phyloP scores from a whole-genome alignment of 805 yeast genomes.

The Nakazawaea wickerhamii region DNA sequence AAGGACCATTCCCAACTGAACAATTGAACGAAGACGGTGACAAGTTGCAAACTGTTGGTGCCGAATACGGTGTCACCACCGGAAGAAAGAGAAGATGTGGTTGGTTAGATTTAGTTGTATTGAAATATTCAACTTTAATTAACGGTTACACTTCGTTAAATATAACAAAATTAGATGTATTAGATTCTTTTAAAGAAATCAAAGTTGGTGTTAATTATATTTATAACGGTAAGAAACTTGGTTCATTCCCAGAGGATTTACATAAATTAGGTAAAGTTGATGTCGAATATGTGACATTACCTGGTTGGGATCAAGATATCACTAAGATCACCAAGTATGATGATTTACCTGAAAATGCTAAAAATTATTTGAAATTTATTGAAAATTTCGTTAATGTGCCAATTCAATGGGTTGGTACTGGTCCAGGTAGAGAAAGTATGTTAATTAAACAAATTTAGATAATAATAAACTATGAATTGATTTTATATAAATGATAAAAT shows the following conservation, averaged over 20 bases:
- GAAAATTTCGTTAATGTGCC: slow-evolving; percentile 83
- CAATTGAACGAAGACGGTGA: slow-evolving; percentile 87
- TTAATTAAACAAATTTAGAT: slow-evolving; percentile 43
- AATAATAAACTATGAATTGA: too few species aligned
- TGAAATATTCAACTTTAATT: slow-evolving; percentile 84
- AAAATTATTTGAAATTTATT: slow-evolving; percentile 76
- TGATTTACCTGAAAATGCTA: slow-evolving; percentile 84
- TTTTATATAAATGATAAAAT: too few species aligned
- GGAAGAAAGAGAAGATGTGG: slow-evolving; percentile 99
- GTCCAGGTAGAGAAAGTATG: slow-evolving; percentile 95
- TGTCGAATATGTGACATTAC: slow-evolving; percentile 84
- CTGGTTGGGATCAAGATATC: slow-evolving; percentile 91
- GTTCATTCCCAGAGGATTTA: slow-evolving; percentile 91
- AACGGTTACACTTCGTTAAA: slow-evolving; percentile 94
- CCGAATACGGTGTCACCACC: slow-evolving; percentile 96
- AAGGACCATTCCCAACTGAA: slow-evolving; percentile 99
- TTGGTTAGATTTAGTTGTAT: slow-evolving; percentile 94
- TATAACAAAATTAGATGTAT: slow-evolving; percentile 92
- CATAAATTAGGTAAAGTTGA: slow-evolving; percentile 79
- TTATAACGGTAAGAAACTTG: slow-evolving; percentile 67
- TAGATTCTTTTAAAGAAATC: slow-evolving; percentile 85
- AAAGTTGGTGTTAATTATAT: slow-evolving; percentile 82
- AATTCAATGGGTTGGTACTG: slow-evolving; percentile 96
- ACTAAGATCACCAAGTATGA: slow-evolving; percentile 62
- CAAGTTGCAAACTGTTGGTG: slow-evolving; percentile 84